These are phyloP conservation scores for Acacia melanoxylon DNA, from an alignment of 306 rosid species.

Conservation along the genomic window DNA sequence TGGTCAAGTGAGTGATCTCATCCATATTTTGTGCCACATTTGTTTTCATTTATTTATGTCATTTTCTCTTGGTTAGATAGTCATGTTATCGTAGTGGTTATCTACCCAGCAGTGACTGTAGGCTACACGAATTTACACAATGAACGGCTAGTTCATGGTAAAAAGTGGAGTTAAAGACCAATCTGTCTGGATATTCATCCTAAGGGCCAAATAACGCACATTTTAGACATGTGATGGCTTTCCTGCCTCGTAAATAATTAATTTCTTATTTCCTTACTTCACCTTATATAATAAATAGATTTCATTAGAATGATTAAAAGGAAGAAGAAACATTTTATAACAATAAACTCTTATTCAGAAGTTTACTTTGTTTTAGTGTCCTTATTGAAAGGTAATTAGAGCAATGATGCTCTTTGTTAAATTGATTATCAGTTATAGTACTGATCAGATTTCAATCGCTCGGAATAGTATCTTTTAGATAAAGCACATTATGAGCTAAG, in stretches of 20 bases:
- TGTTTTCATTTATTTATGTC: neutral
- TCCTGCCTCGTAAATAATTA: neutral
- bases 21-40: conserved; percentile 25
- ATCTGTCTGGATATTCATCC: neutral
- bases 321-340: neutral
- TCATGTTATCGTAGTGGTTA: neutral
- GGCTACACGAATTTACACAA: neutral
- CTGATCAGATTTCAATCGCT: neutral
- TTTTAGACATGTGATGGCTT: neutral
- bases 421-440: neutral
- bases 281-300: neutral
- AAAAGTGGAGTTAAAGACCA: neutral
- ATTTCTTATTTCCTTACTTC: neutral
- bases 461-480: neutral
- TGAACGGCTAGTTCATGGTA: neutral
- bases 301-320: neutral
- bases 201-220: neutral
- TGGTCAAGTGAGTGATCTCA: conserved; percentile 62
- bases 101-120: neutral
- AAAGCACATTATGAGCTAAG: neutral
- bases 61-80: neutral
- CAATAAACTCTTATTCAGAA: neutral
- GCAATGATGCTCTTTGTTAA: neutral
- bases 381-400: neutral
- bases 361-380: neutral